Evolutionary conservation across 495 filamentous ascomycete species (phyloP).

Genomic region (Penicillium flavigenum): DNA sequence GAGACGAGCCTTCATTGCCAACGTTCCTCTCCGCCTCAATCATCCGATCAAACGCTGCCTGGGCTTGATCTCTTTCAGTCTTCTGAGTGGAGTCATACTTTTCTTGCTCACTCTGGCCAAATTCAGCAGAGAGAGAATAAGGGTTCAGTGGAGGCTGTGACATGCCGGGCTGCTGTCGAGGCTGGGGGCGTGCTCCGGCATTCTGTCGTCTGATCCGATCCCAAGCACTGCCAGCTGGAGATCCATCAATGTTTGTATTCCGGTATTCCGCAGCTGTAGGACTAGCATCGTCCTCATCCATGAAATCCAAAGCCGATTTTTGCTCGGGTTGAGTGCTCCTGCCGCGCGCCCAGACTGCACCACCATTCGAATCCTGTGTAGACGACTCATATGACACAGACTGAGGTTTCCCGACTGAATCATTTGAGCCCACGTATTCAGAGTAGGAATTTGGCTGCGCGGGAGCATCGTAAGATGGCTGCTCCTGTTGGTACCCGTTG

Average conservation of each 20-base stretch:
- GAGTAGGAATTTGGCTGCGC: slow-evolving; percentile 3
- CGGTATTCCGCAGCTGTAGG: slow-evolving; percentile 41
- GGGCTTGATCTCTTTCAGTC: slow-evolving; percentile 37
- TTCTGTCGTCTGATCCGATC: slow-evolving; percentile 42
- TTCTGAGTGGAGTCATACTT: slow-evolving; percentile 17
- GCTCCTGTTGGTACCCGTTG: slow-evolving; percentile 10
- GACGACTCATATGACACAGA: neutral
- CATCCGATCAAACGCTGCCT: slow-evolving; percentile 44
- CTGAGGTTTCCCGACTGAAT: neutral
- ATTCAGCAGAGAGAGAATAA: neutral
- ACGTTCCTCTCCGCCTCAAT: slow-evolving; percentile 41
- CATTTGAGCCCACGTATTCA: slow-evolving; percentile 9
- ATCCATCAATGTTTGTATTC: slow-evolving; percentile 17
- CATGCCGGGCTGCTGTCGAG: slow-evolving; percentile 12
- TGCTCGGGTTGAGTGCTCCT: slow-evolving; percentile 6
- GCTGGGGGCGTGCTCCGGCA: slow-evolving; percentile 6
- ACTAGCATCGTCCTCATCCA: slow-evolving; percentile 43
- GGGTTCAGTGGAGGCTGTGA: slow-evolving; percentile 7
- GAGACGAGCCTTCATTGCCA: slow-evolving; percentile 19
- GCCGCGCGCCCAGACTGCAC: slow-evolving; percentile 9
- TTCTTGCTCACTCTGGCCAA: slow-evolving; percentile 11
- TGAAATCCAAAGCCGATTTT: slow-evolving; percentile 25
- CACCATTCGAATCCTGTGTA: neutral
- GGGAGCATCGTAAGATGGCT: slow-evolving; percentile 2
- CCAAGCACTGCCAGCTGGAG: slow-evolving; percentile 37